Conservation (phyloP, 176 grass and related monocot species). For the Paspalum notatum region DNA sequence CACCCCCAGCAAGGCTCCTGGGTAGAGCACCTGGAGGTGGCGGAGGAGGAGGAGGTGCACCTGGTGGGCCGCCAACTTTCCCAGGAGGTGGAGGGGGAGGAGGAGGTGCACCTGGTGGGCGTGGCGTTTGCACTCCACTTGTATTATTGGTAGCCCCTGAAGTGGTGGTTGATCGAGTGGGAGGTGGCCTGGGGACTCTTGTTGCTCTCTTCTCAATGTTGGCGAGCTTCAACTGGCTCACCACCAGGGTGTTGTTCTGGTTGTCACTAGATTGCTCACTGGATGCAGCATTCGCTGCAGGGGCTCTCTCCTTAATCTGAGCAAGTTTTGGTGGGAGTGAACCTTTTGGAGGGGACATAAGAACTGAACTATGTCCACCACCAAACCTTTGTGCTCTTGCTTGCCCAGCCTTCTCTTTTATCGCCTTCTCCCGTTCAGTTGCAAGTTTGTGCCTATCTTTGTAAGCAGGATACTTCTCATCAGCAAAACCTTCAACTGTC, state of each 20-base stretch:
- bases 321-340: slow-evolving; percentile 74
- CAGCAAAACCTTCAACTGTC: slow-evolving; percentile 72
- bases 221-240: slow-evolving; percentile 78
- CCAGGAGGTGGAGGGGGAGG: slow-evolving; percentile 66
- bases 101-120: slow-evolving; percentile 63
- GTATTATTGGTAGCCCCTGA: slow-evolving; percentile 45
- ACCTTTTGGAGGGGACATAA: slow-evolving; percentile 38
- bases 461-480: slow-evolving; percentile 88
- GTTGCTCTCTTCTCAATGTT: slow-evolving; percentile 86
- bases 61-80: slow-evolving; percentile 52
- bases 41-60: slow-evolving; percentile 54
- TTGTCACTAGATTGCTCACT: slow-evolving; percentile 55
- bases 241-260: slow-evolving; percentile 51
- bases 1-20: slow-evolving; percentile 44
- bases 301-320: slow-evolving; percentile 81
- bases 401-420: slow-evolving; percentile 90
- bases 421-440: slow-evolving; percentile 74
- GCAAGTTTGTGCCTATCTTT: slow-evolving; percentile 89
- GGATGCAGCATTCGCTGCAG: slow-evolving; percentile 35
- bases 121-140: slow-evolving; percentile 44
- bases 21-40: slow-evolving; percentile 62
- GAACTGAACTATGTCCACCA: slow-evolving; percentile 39
- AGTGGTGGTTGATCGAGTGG: slow-evolving; percentile 49
- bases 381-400: slow-evolving; percentile 76
- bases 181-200: slow-evolving; percentile 84